phyloP scores from a whole-genome alignment of 495 filamentous ascomycete species.

The Thermothielavioides terrestris region DNA sequence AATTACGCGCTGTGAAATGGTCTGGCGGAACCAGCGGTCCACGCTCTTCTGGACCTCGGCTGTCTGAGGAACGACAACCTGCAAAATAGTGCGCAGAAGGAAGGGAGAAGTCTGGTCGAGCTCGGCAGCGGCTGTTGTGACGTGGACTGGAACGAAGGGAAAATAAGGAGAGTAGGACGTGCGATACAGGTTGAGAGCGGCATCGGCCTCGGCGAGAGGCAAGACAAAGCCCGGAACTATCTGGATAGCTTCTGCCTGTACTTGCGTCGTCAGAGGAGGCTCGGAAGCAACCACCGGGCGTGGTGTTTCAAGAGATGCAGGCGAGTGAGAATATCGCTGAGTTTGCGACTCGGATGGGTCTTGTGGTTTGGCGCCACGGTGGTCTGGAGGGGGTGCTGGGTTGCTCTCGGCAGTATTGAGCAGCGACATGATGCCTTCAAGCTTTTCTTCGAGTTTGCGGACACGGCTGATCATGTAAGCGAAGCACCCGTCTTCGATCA shows the following conservation, averaged over 20 bases:
- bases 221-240: slow-evolving; percentile 15
- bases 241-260: slow-evolving; percentile 1
- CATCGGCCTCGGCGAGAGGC: slow-evolving; percentile 10
- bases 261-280: too few species aligned
- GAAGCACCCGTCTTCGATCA: neutral
- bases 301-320: neutral
- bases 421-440: slow-evolving; percentile 26
- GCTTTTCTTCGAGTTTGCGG: slow-evolving; percentile 24
- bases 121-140: slow-evolving; percentile 4
- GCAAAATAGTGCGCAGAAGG: slow-evolving; percentile 20
- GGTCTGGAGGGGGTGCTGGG: slow-evolving; percentile 1
- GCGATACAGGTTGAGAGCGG: slow-evolving; percentile 14
- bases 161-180: slow-evolving; percentile 13
- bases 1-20: slow-evolving; percentile 17
- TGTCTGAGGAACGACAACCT: slow-evolving; percentile 13
- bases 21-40: slow-evolving; percentile 9
- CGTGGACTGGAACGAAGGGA: slow-evolving; percentile 20
- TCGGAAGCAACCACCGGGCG: neutral
- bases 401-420: slow-evolving; percentile 17
- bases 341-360: neutral
- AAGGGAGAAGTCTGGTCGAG: slow-evolving; percentile 15
- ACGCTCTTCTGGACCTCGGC: slow-evolving; percentile 12
- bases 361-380: too few species aligned
- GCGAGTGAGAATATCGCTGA: neutral
- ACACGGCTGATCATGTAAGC: slow-evolving; percentile 12